Base-by-base conservation (phyloP, 331 rosid species). In the Ulmus americana region DNA sequence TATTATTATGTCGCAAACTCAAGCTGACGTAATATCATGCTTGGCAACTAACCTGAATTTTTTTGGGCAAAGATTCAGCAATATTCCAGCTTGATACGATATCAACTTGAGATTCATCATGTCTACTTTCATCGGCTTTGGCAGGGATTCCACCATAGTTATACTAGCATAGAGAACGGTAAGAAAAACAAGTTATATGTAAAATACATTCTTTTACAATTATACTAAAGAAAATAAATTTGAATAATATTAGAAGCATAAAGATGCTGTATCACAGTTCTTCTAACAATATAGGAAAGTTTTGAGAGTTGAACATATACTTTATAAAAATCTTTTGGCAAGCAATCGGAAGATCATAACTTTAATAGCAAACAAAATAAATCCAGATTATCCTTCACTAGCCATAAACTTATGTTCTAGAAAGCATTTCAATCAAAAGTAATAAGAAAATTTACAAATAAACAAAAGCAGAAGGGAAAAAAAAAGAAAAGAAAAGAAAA, bases 101-200 rank as follows among this genome's bases (percentile, higher is more conserved):
- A 77, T 82, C 95, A 75, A 83, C 83, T 83, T 77, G 90, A 80
- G 91, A 74, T 64, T 82, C 86, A 15, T 68, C 82, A 75, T 53
- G 28, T 53, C 71, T 52, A 45, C 63, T 80, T 58, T 83, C 96
- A 64, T 86, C 95, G 64, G 79, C 82, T 70, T 77, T 85, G 63
- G 79, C 90, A 43, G 86, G 95, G 76, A 94, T 89, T 82, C 95
- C 97, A 50, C 98, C 97, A 42, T 87, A 87, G 75, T 94, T 89
- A 80, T 85, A 83, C 98, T 94, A 69, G 52, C 38, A 70, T 57
- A 52, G 61, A 73, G 69, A 79, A 44, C 47, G 15, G 28, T 8
- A 59, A 14, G 41, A 7, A 16, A 58, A 39, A 48, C 6, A 45
- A 46, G 6, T 6, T 14, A 43, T 7, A 22, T 12, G 44, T 42